A percentile compares a stretch with the other conserved stretches of the same genome.
These are phyloP conservation scores for Spatholobus suberectus DNA, from an alignment of 306 rosid species.

Conservation along the genomic window DNA sequence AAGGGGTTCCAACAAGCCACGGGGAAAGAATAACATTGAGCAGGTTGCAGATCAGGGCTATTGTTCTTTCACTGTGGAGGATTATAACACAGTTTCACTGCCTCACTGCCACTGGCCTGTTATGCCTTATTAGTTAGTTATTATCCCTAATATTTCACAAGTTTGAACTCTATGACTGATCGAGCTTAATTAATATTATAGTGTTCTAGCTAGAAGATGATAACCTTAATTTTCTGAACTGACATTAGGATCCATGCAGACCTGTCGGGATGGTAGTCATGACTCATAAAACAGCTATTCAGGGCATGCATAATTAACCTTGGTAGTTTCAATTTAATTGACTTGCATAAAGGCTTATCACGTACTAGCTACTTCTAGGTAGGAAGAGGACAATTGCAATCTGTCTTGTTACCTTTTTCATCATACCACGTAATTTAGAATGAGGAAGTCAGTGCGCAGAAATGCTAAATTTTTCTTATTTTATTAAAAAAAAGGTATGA, in stretches of 20 bases:
- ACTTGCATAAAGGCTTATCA: neutral
- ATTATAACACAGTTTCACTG: slow-evolving; percentile 58
- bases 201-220: neutral
- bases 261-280: neutral
- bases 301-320: neutral
- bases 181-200: neutral
- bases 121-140: slow-evolving; percentile 51
- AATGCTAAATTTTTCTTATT: neutral
- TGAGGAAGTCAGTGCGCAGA: no score
- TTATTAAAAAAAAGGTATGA: neutral
- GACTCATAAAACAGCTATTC: neutral
- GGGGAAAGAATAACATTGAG: slow-evolving; percentile 41
- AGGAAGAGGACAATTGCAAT: neutral
- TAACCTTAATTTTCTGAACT: neutral
- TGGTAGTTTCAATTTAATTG: neutral
- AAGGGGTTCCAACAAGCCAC: slow-evolving; percentile 49
- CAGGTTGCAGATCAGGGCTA: slow-evolving; percentile 49
- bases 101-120: slow-evolving; percentile 49
- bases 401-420: neutral
- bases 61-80: slow-evolving; percentile 57
- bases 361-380: neutral
- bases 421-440: neutral
- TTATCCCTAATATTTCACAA: slow-evolving; percentile 43
- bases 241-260: neutral
- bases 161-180: neutral